phyloP scores from a whole-genome alignment of 257 asterid species.

The Ajuga chamaepitys region DNA sequence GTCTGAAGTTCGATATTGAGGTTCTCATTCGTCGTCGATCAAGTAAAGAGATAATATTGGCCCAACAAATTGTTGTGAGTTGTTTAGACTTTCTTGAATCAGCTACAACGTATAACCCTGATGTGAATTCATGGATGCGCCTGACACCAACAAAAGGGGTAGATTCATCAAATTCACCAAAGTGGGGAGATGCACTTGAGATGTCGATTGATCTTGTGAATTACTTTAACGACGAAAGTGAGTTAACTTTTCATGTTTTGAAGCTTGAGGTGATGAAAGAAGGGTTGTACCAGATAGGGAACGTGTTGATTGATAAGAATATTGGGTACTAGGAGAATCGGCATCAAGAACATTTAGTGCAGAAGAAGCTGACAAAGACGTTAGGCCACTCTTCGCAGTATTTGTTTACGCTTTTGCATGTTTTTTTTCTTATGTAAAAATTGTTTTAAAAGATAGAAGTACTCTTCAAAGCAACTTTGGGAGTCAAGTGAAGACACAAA shows the following conservation, averaged over 20 bases:
- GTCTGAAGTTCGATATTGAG: slow-evolving; percentile 54
- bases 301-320: slow-evolving; percentile 56
- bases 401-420: slow-evolving; percentile 60
- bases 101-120: slow-evolving; percentile 49
- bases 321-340: slow-evolving; percentile 70
- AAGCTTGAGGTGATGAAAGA: slow-evolving; percentile 85
- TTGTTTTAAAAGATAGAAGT: no score
- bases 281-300: slow-evolving; percentile 71
- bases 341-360: slow-evolving; percentile 62
- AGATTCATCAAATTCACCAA: slow-evolving; percentile 22
- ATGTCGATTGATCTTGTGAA: slow-evolving; percentile 49
- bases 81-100: slow-evolving; percentile 49
- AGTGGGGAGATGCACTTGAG: slow-evolving; percentile 78
- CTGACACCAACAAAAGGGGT: slow-evolving; percentile 42
- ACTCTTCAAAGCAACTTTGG: no score
- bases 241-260: slow-evolving; percentile 27
- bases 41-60: slow-evolving; percentile 42
- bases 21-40: slow-evolving; percentile 15
- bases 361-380: slow-evolving; percentile 56
- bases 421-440: no score
- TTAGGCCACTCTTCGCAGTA: slow-evolving; percentile 78
- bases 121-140: slow-evolving; percentile 88
- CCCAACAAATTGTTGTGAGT: slow-evolving; percentile 48
- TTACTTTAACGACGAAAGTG: slow-evolving; percentile 44
- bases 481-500: no score